phyloP scores from a whole-genome alignment of 768 basidiomycete species.

The Suillus bovinus region DNA sequence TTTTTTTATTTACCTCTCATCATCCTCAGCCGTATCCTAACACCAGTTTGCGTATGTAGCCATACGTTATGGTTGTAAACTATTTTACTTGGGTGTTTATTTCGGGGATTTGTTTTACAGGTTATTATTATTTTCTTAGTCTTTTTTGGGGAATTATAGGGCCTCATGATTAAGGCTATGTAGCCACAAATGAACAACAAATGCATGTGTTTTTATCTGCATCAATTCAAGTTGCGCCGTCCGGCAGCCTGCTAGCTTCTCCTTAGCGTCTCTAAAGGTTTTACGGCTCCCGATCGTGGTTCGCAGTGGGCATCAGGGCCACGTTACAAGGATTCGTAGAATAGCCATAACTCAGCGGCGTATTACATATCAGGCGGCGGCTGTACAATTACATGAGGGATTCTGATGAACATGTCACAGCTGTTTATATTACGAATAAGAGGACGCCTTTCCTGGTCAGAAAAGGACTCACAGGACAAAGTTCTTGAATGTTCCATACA shows the following conservation, averaged over 20 bases:
- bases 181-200: conserved; percentile 9
- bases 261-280: background rate
- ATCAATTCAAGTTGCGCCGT: background rate
- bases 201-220: conserved; percentile 7
- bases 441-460: conserved; percentile 20
- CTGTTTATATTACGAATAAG: conserved; percentile 20
- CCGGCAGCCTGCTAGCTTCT: conserved; percentile 7
- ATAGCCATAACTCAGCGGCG: conserved; percentile 5
- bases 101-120: conserved; percentile 10
- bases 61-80: conserved; percentile 39
- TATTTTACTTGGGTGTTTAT: conserved; percentile 25
- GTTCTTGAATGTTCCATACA: conserved; percentile 6
- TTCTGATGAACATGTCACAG: conserved; percentile 15
- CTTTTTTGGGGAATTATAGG: conserved; percentile 5
- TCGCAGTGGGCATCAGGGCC: background rate
- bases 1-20: conserved; percentile 13
- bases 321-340: conserved; percentile 1
- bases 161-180: conserved; percentile 9
- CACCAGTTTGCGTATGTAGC: conserved; percentile 31
- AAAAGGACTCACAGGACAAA: conserved; percentile 21
- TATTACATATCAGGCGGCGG: conserved; percentile 1
- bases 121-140: conserved; percentile 8
- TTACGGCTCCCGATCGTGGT: conserved; percentile 5
- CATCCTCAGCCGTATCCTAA: conserved; percentile 19
- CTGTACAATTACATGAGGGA: conserved; percentile 22